These are phyloP conservation scores for Candida oleophila DNA, from an alignment of 805 yeast genomes.

Conservation along the genomic window DNA sequence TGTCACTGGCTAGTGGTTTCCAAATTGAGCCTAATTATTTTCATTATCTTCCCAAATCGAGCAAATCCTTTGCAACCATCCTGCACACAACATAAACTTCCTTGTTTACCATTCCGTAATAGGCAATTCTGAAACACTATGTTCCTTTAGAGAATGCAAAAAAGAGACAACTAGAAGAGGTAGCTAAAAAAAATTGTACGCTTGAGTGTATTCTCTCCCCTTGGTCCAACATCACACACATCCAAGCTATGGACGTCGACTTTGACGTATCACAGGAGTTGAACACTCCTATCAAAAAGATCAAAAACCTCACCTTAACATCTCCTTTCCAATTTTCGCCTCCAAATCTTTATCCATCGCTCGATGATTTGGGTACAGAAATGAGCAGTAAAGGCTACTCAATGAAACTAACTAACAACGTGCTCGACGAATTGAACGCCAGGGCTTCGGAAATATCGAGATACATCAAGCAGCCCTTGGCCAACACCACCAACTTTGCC, in stretches of 20 bases:
- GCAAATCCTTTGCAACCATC: background rate
- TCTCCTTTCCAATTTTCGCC: conserved; percentile 24
- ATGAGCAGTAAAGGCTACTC: conserved; percentile 49
- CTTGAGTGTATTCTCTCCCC: background rate
- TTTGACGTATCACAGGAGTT: conserved; percentile 29
- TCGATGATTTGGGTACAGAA: conserved; percentile 10
- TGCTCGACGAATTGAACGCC: conserved; percentile 42
- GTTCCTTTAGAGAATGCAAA: background rate
- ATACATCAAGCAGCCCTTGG: conserved; percentile 5
- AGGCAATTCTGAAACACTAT: background rate
- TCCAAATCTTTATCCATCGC: conserved; percentile 11
- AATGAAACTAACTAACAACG: conserved; percentile 44
- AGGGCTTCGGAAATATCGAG: conserved; percentile 39
- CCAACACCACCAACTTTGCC: conserved; percentile 11
- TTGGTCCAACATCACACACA: background rate
- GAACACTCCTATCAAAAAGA: conserved; percentile 41
- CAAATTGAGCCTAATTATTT: background rate
- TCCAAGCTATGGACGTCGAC: conserved; percentile 15
- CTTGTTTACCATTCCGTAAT: conserved; percentile 2
- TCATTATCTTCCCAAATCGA: background rate
- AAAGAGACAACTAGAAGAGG: background rate
- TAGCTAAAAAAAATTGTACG: background rate
- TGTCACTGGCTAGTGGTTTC: background rate
- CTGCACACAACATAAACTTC: background rate
- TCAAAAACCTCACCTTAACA: conserved; percentile 28